Conservation (phyloP, 371 early-diverging fungal genomes). For the Mucor racemosus region DNA sequence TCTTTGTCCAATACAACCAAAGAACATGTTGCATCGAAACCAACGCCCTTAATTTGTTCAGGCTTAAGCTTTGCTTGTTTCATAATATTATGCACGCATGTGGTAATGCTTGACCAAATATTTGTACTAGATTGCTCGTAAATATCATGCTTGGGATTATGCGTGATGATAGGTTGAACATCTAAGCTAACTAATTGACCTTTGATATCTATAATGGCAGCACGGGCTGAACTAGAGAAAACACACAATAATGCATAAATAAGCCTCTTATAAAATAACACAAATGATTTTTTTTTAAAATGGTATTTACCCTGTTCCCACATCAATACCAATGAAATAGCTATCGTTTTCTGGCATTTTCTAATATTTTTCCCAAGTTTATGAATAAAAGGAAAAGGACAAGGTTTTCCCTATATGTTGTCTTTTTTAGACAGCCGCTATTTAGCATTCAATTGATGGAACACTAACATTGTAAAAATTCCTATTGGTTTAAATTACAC, state of each 20-base stretch:
- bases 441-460: no score
- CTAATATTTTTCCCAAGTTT: no score
- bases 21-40: slow-evolving; percentile 83
- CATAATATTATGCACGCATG: slow-evolving; percentile 50
- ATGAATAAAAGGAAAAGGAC: no score
- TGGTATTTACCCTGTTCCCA: slow-evolving; percentile 64
- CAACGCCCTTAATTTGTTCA: slow-evolving; percentile 61
- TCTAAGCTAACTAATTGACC: slow-evolving; percentile 58
- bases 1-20: slow-evolving; percentile 63
- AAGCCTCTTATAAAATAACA: background rate
- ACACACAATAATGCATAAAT: background rate
- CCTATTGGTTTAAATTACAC: no score
- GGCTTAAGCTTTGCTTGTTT: slow-evolving; percentile 36
- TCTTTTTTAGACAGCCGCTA: no score
- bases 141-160: slow-evolving; percentile 58
- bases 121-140: slow-evolving; percentile 73
- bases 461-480: no score
- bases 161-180: slow-evolving; percentile 51
- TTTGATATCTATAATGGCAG: slow-evolving; percentile 58
- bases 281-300: background rate
- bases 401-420: no score
- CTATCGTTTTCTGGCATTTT: slow-evolving; percentile 5
- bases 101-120: slow-evolving; percentile 68
- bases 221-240: slow-evolving; percentile 56
- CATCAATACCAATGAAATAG: slow-evolving; percentile 75